A percentile compares a stretch with the other conserved stretches of the same genome.
Evolutionary conservation across 352 stramenopile genomes (phyloP).

Genomic region (Saprolegnia diclina): DNA sequence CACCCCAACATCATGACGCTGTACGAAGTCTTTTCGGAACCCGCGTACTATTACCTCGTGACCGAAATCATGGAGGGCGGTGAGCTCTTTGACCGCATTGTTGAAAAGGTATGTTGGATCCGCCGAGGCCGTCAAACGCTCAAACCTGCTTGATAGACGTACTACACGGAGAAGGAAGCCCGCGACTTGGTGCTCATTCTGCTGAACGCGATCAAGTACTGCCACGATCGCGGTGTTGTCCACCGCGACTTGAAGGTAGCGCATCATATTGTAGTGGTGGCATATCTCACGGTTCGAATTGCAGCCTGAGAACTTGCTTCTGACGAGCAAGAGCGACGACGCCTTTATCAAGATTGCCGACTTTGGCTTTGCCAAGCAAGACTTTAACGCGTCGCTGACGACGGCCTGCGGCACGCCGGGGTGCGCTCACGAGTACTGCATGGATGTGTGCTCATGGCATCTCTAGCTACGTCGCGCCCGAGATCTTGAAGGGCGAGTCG

Average conservation of each 20-base stretch:
- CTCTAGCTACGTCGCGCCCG: conserved; percentile 62
- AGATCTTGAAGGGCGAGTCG: conserved; percentile 75
- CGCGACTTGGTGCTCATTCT: conserved; percentile 79
- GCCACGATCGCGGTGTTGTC: conserved; percentile 77
- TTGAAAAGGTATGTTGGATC: conserved; percentile 55
- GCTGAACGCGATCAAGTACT: conserved; percentile 87
- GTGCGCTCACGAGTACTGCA: neutral
- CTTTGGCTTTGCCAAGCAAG: conserved; percentile 90
- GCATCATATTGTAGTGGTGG: neutral
- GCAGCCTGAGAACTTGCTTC: conserved; percentile 86
- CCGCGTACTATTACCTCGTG: conserved; percentile 96
- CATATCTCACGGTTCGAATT: conserved; percentile 17
- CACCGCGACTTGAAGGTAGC: conserved; percentile 67
- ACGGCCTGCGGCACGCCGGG: conserved; percentile 72
- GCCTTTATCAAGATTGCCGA: conserved; percentile 88
- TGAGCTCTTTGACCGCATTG: conserved; percentile 82
- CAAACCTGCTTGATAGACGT: conserved; percentile 46
- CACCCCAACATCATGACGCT: conserved; percentile 92
- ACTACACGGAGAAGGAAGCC: conserved; percentile 86
- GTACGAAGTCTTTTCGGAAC: conserved; percentile 91
- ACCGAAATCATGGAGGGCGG: conserved; percentile 96
- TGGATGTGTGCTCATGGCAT: conserved; percentile 6
- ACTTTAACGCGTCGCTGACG: conserved; percentile 50
- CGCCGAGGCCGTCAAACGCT: neutral
- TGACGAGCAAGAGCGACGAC: conserved; percentile 77